Percentiles rank a stretch among this genome's conserved stretches.
Evolutionary conservation across 2,329 filamentous ascomycete genomes (phyloP).

Genomic region (Plectosphaerella sp.): DNA sequence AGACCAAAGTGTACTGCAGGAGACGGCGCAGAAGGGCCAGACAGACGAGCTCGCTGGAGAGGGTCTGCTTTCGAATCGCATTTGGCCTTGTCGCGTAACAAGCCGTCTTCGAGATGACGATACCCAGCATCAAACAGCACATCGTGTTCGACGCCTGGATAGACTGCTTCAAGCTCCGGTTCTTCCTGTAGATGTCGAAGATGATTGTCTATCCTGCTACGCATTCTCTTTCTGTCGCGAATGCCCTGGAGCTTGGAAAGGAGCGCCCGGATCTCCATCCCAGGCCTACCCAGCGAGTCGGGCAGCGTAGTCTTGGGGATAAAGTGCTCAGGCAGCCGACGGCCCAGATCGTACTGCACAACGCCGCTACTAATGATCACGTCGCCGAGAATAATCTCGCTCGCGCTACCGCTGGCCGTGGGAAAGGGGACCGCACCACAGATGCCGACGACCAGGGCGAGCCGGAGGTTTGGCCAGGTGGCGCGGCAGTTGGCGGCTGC

Average conservation of each 20-base stretch:
- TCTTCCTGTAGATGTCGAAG: too few relatives aligned
- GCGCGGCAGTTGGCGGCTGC: constrained; percentile 6
- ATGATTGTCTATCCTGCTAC: too few relatives aligned
- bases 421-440: constrained; percentile 23
- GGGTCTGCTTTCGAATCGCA: background rate
- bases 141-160: too few relatives aligned
- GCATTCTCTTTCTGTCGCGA: too few relatives aligned
- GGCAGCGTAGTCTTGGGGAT: constrained; percentile 13
- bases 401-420: background rate
- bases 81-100: constrained; percentile 8
- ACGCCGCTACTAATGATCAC: constrained; percentile 21
- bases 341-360: constrained; percentile 23
- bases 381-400: constrained; percentile 18
- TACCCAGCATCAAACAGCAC: too few relatives aligned
- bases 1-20: constrained; percentile 3
- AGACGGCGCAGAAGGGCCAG: constrained; percentile 7
- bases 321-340: constrained; percentile 15
- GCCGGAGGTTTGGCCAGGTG: constrained; percentile 14
- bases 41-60: background rate
- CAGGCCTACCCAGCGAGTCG: too few relatives aligned
- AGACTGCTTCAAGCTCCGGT: too few relatives aligned
- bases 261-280: constrained; percentile 15
- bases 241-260: too few relatives aligned
- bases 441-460: constrained; percentile 17
- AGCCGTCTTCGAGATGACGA: constrained; percentile 11